Conservation (phyloP, 2,329 filamentous ascomycete species). For the Aphanocladium album region DNA sequence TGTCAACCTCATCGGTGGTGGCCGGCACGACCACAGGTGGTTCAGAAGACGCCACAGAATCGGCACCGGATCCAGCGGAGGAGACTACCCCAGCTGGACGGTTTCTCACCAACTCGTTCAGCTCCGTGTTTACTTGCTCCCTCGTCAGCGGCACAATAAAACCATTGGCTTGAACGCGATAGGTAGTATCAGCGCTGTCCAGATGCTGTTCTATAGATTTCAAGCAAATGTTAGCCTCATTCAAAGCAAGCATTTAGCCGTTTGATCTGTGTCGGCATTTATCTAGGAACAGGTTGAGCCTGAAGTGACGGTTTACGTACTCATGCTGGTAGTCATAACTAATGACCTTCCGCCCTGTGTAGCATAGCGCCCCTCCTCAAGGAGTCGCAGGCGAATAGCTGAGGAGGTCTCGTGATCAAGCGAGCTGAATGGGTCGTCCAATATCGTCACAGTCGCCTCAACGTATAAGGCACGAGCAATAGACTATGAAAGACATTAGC, state of each 20-base stretch:
- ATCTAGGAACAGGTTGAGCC: not conserved
- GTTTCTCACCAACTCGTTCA: not conserved
- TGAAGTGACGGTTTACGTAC: not conserved
- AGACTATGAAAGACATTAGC: not conserved
- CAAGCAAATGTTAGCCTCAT: not conserved
- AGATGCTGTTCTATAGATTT: not conserved
- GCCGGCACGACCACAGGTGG: not conserved
- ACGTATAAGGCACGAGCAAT: not conserved
- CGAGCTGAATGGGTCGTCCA: constrained; percentile 7
- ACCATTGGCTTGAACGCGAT: not conserved
- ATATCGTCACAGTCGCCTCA: not conserved
- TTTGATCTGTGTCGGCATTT: not conserved
- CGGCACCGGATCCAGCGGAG: not conserved
- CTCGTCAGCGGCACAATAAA: not conserved
- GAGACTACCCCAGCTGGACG: not conserved
- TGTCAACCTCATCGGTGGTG: not conserved
- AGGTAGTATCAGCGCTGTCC: not conserved
- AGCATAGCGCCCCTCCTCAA: not conserved
- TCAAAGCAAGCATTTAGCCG: not conserved
- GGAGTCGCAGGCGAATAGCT: not conserved
- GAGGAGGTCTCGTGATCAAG: not conserved
- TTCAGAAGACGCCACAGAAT: not conserved
- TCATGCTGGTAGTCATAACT: constrained; percentile 8
- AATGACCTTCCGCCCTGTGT: not conserved
- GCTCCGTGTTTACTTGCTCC: not conserved